phyloP scores from a whole-genome alignment of 1,139 yeast genomes.

The Debaryomyces singareniensis region DNA sequence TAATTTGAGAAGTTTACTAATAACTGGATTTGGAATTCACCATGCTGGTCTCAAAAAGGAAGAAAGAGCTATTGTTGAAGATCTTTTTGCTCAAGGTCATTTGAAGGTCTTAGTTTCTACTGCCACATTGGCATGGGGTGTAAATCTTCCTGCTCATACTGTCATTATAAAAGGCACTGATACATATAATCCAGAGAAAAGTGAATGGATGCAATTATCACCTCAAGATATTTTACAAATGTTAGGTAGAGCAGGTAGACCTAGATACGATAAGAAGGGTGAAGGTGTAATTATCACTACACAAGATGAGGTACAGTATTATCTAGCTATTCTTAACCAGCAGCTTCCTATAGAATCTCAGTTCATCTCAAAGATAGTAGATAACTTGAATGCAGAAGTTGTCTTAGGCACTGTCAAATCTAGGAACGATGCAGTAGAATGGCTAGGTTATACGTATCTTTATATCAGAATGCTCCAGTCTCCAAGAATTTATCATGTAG shows the following conservation, averaged over 20 bases:
- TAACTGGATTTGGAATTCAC: conserved; percentile 81
- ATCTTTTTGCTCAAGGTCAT: conserved; percentile 82
- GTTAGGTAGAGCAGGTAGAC: conserved; percentile 97
- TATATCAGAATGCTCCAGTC: conserved; percentile 73
- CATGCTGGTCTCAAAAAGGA: conserved; percentile 83
- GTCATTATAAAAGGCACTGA: conserved; percentile 95
- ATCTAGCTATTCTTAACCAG: conserved; percentile 80
- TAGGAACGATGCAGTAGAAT: conserved; percentile 61
- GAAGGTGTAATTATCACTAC: conserved; percentile 92
- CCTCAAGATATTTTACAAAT: conserved; percentile 94
- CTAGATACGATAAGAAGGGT: conserved; percentile 86
- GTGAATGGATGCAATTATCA: conserved; percentile 81
- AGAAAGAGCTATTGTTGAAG: conserved; percentile 78
- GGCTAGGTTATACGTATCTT: conserved; percentile 79
- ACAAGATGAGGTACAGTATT: conserved; percentile 80
- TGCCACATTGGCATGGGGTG: conserved; percentile 99
- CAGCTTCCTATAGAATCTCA: conserved; percentile 93
- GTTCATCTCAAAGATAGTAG: conserved; percentile 63
- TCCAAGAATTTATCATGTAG: conserved; percentile 72
- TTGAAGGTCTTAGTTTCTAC: conserved; percentile 82
- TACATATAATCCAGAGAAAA: conserved; percentile 85
- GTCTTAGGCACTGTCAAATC: conserved; percentile 62
- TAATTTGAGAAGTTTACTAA: conserved; percentile 55
- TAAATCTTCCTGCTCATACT: conserved; percentile 93
- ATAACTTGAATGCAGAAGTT: conserved; percentile 80